phyloP scores from a whole-genome alignment of 495 filamentous ascomycete genomes.

The Penicillium silybi region DNA sequence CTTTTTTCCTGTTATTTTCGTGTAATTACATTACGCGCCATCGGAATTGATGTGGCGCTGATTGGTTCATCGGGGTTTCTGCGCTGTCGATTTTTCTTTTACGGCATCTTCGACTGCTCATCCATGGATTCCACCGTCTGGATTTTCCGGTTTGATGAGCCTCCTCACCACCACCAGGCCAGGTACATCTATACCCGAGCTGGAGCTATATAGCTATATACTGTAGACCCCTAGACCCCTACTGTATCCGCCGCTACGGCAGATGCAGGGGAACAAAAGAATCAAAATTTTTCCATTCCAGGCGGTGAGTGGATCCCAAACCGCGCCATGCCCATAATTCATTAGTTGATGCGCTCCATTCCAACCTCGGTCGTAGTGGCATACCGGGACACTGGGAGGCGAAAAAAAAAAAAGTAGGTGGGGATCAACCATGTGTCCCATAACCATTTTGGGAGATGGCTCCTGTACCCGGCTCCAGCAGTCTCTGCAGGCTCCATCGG shows the following conservation, averaged over 20 bases:
- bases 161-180: neutral
- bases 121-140: slow-evolving; percentile 4
- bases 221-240: neutral
- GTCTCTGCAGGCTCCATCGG: neutral
- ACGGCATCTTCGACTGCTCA: slow-evolving; percentile 1
- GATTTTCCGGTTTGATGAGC: neutral
- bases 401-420: slow-evolving; percentile 12
- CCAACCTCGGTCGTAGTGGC: slow-evolving; percentile 21
- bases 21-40: slow-evolving; percentile 6
- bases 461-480: slow-evolving; percentile 6
- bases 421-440: slow-evolving; percentile 25
- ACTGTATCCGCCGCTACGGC: neutral
- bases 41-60: slow-evolving; percentile 2
- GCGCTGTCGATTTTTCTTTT: slow-evolving; percentile 2
- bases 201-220: neutral
- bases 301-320: slow-evolving; percentile 17
- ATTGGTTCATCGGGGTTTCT: slow-evolving; percentile 9
- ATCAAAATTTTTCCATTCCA: slow-evolving; percentile 11
- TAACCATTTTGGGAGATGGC: slow-evolving; percentile 2
- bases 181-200: neutral
- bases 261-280: neutral
- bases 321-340: slow-evolving; percentile 1
- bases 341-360: slow-evolving; percentile 12
- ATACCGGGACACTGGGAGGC: slow-evolving; percentile 15
- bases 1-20: slow-evolving; percentile 9